A percentile compares a stretch with the other conserved stretches of the same genome.
phyloP scores from a whole-genome alignment of 208 protist species.

The Wallacemonas sp. region DNA sequence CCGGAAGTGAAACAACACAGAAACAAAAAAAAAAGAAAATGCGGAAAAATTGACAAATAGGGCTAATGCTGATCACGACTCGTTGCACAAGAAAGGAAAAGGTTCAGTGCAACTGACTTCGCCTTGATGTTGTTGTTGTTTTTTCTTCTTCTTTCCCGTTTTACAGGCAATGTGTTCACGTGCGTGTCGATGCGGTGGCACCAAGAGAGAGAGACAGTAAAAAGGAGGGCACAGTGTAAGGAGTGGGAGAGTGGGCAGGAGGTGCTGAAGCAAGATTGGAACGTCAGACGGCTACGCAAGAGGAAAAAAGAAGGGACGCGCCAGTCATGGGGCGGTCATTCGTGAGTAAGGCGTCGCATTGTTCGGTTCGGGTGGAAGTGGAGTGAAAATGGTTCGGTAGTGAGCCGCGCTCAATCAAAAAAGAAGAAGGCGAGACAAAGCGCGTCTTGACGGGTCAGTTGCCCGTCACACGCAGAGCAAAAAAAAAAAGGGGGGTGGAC shows the following conservation, averaged over 20 bases:
- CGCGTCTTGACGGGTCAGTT: too few relatives aligned
- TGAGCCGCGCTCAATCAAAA: too few relatives aligned
- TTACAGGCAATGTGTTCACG: not conserved
- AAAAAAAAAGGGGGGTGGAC: not conserved
- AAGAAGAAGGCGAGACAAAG: not conserved
- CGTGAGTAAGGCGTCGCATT: too few relatives aligned
- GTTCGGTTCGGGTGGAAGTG: too few relatives aligned
- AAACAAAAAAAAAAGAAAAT: too few relatives aligned
- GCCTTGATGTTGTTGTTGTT: too few relatives aligned
- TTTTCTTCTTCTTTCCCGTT: slow-evolving; percentile 5
- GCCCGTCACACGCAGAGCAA: too few relatives aligned
- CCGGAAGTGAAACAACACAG: too few relatives aligned
- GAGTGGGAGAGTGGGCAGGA: not conserved
- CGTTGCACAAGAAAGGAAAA: not conserved
- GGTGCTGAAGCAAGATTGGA: not conserved
- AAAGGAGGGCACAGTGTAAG: not conserved
- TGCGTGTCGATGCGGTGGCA: not conserved
- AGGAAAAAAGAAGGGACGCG: not conserved
- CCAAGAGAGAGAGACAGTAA: not conserved
- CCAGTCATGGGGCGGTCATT: too few relatives aligned
- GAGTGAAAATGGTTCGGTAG: too few relatives aligned
- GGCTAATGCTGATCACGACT: too few relatives aligned
- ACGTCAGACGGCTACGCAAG: not conserved
- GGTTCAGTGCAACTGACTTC: not conserved
- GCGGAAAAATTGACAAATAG: too few relatives aligned